Base-by-base conservation (phyloP, 2,329 filamentous ascomycete species). In the Venturiaceae sp. region DNA sequence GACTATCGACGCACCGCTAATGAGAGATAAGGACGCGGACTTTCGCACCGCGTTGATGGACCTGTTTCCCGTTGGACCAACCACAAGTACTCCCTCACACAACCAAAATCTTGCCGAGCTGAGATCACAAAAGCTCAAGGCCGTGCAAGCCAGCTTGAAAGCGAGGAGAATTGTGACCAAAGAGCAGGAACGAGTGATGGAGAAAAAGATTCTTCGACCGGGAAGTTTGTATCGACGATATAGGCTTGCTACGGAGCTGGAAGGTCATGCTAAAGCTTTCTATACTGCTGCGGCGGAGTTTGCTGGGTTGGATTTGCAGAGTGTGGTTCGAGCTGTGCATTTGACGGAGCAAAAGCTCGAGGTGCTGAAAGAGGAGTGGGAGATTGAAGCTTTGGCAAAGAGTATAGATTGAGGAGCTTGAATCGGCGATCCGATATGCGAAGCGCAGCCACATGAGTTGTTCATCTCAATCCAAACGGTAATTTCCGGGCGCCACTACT, bases 201-300 rank as follows among this genome's bases (percentile, higher is more conserved):
- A 56, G 21, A 58, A 61, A 55, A 66, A 7, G n/a, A 41, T 44
- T 6, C 23, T 23, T 3, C 26, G 79, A 33, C 77, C 79, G 2
- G 82, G 82, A 19, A 74, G 73, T 54, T 67, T 67, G 39, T 84
- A 84, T 64, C 69, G 67, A 37, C 69, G 74, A 7, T 83, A 79
- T 66, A 75, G 74, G 55, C 71, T 68, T 33, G 73, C 73, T 58
- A 69, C 74, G 2, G 77, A 81, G 30, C 66, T 85, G 30, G 70
- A 75, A 16, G 70, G 73, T 5, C 64, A 64, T 14, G 77, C 75
- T 19, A 76, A 68, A 56, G 59, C 66, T 0, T 80, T 85, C 59
- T 80, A 81, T 63, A 72, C 79, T 60, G 70, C 75, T 53, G 78
- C 75, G 11, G 80, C 80, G 9, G 72, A 72, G 60, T 65, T 79